Conservation (phyloP, 208 protist genomes). For the Leishmania braziliensis region DNA sequence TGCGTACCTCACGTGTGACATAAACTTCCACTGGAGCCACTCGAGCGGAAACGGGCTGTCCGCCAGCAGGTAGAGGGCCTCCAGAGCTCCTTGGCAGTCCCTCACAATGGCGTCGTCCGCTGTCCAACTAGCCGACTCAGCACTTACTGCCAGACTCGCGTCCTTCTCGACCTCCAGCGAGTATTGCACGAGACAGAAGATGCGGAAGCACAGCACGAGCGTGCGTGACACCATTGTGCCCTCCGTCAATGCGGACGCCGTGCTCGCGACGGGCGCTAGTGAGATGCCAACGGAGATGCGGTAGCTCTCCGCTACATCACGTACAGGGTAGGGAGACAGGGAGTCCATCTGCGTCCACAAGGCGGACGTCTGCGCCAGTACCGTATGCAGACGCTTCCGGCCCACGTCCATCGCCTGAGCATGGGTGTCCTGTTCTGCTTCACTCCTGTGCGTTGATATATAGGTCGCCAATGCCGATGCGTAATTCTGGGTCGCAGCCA, state of each 20-base stretch:
- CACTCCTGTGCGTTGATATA: constrained; percentile 1
- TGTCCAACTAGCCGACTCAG: constrained; percentile 3
- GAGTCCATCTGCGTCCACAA: constrained; percentile 47
- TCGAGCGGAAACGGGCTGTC: constrained; percentile 54
- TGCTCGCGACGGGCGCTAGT: not conserved
- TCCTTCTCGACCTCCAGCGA: constrained; percentile 21
- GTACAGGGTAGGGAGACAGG: constrained; percentile 54
- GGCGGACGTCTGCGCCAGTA: constrained; percentile 10
- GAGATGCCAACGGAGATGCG: constrained; percentile 31
- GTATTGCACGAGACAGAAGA: constrained; percentile 51
- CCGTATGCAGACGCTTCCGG: constrained; percentile 13
- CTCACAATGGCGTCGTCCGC: constrained; percentile 18
- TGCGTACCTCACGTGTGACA: constrained; percentile 24
- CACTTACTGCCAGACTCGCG: not conserved
- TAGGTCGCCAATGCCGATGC: constrained; percentile 37
- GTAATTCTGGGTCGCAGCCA: constrained; percentile 77
- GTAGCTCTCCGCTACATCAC: constrained; percentile 54
- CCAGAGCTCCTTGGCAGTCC: constrained; percentile 26
- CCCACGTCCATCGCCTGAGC: constrained; percentile 18
- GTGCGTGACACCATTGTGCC: constrained; percentile 60
- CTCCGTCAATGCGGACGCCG: not conserved
- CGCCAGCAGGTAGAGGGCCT: constrained; percentile 30
- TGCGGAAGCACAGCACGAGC: constrained; percentile 68
- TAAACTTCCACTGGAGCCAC: constrained; percentile 46
- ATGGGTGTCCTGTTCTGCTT: not conserved